Percentiles rank a stretch among this genome's conserved stretches.
phyloP scores from a whole-genome alignment of 1,139 yeast genomes.

The Magnusiomyces paraingens region DNA sequence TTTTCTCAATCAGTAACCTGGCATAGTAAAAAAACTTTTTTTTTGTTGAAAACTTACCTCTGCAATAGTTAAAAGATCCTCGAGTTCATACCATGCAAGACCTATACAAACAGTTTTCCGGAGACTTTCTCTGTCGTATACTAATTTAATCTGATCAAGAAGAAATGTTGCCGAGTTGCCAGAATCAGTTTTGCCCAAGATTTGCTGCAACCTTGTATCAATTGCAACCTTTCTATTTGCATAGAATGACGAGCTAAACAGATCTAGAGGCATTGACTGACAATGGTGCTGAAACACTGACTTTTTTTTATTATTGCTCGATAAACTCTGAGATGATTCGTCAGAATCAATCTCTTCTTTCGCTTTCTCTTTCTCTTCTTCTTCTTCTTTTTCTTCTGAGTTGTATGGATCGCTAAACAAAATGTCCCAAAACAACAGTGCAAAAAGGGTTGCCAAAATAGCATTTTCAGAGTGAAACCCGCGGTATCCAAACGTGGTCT shows the following conservation, averaged over 20 bases:
- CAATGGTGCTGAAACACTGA: slow-evolving; percentile 31
- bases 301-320: slow-evolving; percentile 15
- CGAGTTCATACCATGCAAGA: slow-evolving; percentile 30
- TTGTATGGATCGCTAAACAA: slow-evolving; percentile 19
- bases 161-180: not conserved
- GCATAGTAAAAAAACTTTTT: not conserved
- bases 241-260: slow-evolving; percentile 24
- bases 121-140: slow-evolving; percentile 13
- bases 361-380: slow-evolving; percentile 14
- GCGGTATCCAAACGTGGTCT: slow-evolving; percentile 25
- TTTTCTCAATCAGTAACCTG: not conserved
- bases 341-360: slow-evolving; percentile 19
- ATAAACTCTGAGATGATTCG: not conserved
- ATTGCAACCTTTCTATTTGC: slow-evolving; percentile 19
- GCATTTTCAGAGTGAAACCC: slow-evolving; percentile 37
- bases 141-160: not conserved
- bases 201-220: slow-evolving; percentile 19
- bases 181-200: not conserved
- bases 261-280: slow-evolving; percentile 32
- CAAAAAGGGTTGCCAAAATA: slow-evolving; percentile 29
- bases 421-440: slow-evolving; percentile 31
- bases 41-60: not conserved
- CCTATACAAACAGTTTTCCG: slow-evolving; percentile 27
- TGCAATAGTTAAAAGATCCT: slow-evolving; percentile 26
- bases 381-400: not conserved